Percentiles rank a stretch among this genome's conserved stretches.
These are phyloP conservation scores for Rhynchospora breviuscula DNA, from an alignment of 176 grass and related monocot genomes.

Conservation along the genomic window DNA sequence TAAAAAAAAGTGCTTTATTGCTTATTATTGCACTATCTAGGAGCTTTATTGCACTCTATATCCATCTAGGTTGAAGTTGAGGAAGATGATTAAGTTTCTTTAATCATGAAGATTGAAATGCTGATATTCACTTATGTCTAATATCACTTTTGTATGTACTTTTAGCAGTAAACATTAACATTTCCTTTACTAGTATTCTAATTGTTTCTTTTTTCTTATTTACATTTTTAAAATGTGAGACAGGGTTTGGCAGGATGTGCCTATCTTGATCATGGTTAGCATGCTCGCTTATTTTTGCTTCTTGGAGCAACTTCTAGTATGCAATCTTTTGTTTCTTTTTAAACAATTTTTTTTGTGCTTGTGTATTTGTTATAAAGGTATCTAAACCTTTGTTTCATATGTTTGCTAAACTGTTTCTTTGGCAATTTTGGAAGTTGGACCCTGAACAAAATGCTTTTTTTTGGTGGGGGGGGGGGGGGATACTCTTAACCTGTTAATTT, in stretches of 20 bases:
- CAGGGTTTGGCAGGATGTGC: slow-evolving; percentile 98
- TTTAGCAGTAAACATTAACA: not conserved
- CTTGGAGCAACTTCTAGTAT: slow-evolving; percentile 97
- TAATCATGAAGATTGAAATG: not conserved
- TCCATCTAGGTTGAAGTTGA: not conserved
- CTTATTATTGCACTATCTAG: not conserved
- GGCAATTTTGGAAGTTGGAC: not conserved
- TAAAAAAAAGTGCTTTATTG: not conserved
- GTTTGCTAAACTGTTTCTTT: not conserved
- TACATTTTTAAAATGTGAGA: slow-evolving; percentile 23
- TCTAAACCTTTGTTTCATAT: not conserved
- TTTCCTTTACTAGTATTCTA: not conserved
- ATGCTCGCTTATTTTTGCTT: slow-evolving; percentile 99
- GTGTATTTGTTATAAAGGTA: not conserved
- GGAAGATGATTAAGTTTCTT: not conserved
- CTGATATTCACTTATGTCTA: not conserved
- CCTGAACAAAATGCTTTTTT: not conserved
- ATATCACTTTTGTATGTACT: too few species aligned
- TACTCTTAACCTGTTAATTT: not conserved
- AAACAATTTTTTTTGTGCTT: too few species aligned
- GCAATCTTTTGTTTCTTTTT: slow-evolving; percentile 7
- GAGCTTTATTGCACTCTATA: not conserved
- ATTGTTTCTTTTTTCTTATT: not conserved
- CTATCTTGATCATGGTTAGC: slow-evolving; percentile 96
- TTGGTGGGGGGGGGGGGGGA: too few species aligned